Base-by-base conservation (phyloP, 2,329 filamentous ascomycete genomes). In the Fusarium palustre region DNA sequence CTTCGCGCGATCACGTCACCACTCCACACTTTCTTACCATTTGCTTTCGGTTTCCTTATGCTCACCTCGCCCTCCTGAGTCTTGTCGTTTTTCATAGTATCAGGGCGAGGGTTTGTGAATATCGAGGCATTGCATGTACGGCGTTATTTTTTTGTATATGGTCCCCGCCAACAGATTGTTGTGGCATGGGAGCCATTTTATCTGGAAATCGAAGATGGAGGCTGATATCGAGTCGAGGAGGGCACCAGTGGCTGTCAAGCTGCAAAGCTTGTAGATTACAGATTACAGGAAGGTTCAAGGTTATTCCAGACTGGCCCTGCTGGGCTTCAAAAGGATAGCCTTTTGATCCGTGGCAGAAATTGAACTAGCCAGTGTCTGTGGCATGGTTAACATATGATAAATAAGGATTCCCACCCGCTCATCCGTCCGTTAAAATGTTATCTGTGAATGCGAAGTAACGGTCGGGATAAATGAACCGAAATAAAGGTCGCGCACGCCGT, bases 1-100 rank as follows among this genome's bases (percentile, higher is more conserved):
- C 70, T 58, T 64, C 69, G 73, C 64, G 69, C 74, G 70, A 76
- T 75, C 70, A 76, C 69, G 75, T 78, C 77, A 79, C 78, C 79
- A 80, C 79, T 79, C 79, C 75, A 75, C 72, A 53, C 50, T 68
- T 77, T 76, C 71, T 66, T 67, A 73, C 74, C 55, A 46, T 65
- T 60, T 56, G 12, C 59, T 41, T 38, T 33, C 50, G 41, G 50
- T 36, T 67, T 66, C 60, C 50, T 31, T 55, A 64, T 69, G 50
- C 55, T 57, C 55, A 59, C 55, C 54, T 68, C 48, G 53, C 67
- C 60, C 34, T 36, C 38, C 42, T 39, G 59, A 59, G 56, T 73
- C 50, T 43, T 64, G 64, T 70, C 43, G 47, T 46, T 61, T 56
- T 64, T 49, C 55, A 57, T 47, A 62, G 49, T 70, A 59, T 66